Evolutionary conservation across 148 eudicot genomes (phyloP).

Genomic region (Arctostaphylos glauca): DNA sequence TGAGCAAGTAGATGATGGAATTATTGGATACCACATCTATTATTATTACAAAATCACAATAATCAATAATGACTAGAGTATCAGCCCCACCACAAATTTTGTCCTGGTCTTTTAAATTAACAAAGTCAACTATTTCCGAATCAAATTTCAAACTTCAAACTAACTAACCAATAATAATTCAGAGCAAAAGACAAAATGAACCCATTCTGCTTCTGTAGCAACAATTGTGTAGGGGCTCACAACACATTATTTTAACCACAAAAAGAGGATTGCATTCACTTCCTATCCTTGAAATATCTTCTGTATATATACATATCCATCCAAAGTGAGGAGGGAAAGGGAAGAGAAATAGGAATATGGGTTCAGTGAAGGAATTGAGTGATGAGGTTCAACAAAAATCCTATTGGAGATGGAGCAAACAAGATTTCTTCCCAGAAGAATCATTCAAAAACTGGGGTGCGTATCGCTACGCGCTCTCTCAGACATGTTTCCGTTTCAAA

Average conservation of each 20-base stretch:
- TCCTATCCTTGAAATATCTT: not conserved
- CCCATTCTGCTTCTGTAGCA: not conserved
- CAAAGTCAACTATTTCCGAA: not conserved
- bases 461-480: conserved; percentile 41
- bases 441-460: conserved; percentile 61
- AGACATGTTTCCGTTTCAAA: conserved; percentile 42
- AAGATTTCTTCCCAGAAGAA: conserved; percentile 67
- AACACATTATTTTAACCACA: not conserved
- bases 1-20: too few species aligned
- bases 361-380: not conserved
- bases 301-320: too few species aligned
- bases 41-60: too few species aligned
- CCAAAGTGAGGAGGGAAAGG: not conserved
- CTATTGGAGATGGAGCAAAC: conserved; percentile 50
- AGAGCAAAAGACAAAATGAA: not conserved
- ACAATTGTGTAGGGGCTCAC: not conserved
- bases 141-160: not conserved
- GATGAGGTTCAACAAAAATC: conserved; percentile 23
- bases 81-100: too few species aligned
- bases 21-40: too few species aligned
- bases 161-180: not conserved
- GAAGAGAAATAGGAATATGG: conserved; percentile 1
- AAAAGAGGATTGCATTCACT: not conserved
- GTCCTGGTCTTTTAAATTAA: not conserved
- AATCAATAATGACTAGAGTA: too few species aligned